Evolutionary conservation across 345 rosid genomes (phyloP), one percentile per base, ranked within the genome.

Genomic region (Conringia planisiliqua): DNA sequence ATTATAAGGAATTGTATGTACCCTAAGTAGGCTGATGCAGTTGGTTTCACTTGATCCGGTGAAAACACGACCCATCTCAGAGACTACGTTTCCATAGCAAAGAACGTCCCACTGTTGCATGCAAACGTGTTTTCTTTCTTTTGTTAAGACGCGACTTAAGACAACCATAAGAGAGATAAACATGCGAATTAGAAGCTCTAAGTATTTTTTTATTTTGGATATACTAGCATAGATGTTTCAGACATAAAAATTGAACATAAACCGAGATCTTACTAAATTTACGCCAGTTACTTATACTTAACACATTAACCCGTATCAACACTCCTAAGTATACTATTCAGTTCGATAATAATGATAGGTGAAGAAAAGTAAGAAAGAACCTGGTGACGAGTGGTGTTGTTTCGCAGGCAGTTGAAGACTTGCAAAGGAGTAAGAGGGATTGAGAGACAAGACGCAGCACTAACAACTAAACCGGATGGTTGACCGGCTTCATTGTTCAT

Each of bases 31-130:
- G 38, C 84, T 80, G 27, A 87, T 65, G 65, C 18, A 70, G 81
- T 89, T 86, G 40, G 87, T 88, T 17, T 79, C 85, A 74, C 75
- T 54, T 46, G 65, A 22, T 42, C 91, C 92, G 17, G 66, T 84
- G 38, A 72, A 13, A 71, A 89, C 64, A 63, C 60, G 82, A 46
- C 76, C 84, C 5, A 89, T 64, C 79, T 85, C 89, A 1, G 73
- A 73, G 65, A 85, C 80, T 10, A 74, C 77, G n/a, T 56, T 68
- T 14, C 85, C 85, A 59, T 61, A 56, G 33, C 79, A 77, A 16
- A 89, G 88, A 10, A 86, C 76, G 65, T 91, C 98, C 98, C 97
- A 91, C 98, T 93, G 82, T 38, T 35, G 62, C 27, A 70, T 40
- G 61, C 59, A 58, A 75, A 75, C 50, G n/a, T 67, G 18, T 1